Base-by-base conservation (phyloP, 345 rosid genomes). In the Physaria fendleri region DNA sequence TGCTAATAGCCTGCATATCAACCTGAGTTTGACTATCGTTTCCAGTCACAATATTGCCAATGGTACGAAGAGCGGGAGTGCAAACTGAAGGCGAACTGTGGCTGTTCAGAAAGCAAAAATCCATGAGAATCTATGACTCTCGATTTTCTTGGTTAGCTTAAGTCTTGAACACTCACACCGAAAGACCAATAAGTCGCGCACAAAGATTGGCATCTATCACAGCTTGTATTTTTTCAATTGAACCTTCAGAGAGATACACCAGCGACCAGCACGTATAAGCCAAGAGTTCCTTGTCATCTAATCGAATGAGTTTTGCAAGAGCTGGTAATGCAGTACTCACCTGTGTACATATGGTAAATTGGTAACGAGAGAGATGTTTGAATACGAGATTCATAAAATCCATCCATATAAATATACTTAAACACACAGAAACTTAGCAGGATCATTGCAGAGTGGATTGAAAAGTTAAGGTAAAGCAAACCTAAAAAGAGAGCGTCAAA, bases 251-350 rank as follows among this genome's bases (percentile, higher is more conserved):
- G 38, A 71, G 62, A 71, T 58, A 59, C 13, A 52, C 65, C 14
- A 71, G 66, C 11, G 83, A 88, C 96, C 92, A 88, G 62, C 92
- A 85, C 24, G 88, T 85, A 67, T 88, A 83, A 20, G 83, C 81
- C 44, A 88, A 62, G 63, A 85, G 83, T 77, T 88, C 96, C 18
- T 78, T 84, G 71, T 88, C 96, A 63, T 77, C 79, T 66, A 78
- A 71, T 47, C 80, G 77, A 37, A 88, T 79, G 52, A 88, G 90
- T 39, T 78, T 77, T 51, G 76, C 79, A 29, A 88, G 85, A 73
- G 70, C 69, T 30, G 93, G 84, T 64, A 88, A 66, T 6, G 90
- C 93, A 64, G 90, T 84, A 59, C 82, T 81, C 64, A 85, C 92
- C 96, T 88, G 78, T 29, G 33, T 21, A 11, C 41, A 63, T 62